Base-by-base conservation (phyloP, 176 grass and related monocot genomes). In the Aegilops speltoides region DNA sequence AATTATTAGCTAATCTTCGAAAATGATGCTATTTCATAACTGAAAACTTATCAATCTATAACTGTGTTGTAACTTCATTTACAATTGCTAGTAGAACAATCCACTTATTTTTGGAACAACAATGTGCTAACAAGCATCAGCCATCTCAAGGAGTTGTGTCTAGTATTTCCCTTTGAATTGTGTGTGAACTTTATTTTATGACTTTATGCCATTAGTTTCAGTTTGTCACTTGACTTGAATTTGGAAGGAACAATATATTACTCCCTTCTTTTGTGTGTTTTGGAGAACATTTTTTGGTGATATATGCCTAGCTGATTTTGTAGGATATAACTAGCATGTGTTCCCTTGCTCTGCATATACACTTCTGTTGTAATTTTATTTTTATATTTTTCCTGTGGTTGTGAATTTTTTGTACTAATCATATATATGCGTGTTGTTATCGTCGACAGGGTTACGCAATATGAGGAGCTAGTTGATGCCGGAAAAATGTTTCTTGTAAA, bases 401-500 rank as follows among this genome's bases (percentile, higher is more conserved):
- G 10, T 32, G 34, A 28, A 48, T n/a, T 26, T 32, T 2, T 50
- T 12, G 8, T 10, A 31, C 14, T 50, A 20, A 29, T 32, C 1
- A 68, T 52, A n/a, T 41, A 6, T 41, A 1, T 17, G 10, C 1
- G 26, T 41, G 74, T 36, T 70, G 17, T 71, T 73, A 60, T 83
- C 41, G 4, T 50, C 19, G 15, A 73, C 52, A 94, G 92, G 56
- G 68, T 89, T 79, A 54, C 87, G 9, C 70, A 89, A 34, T 66
- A 87, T 87, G 92, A 94, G 50, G 87, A 94, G 64, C 87, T 91
- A 68, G 87, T 87, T 82, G 89, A 85, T 77, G 79, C 68, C 17
- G 92, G 87, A 89, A 91, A 89, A 64, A 82, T 23, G 26, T 85
- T 89, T 91, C 81, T 94, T 80, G 28, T 74, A 26, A 84, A 57